phyloP scores from a whole-genome alignment of 352 stramenopile species.

The Globisporangium takayamanum region DNA sequence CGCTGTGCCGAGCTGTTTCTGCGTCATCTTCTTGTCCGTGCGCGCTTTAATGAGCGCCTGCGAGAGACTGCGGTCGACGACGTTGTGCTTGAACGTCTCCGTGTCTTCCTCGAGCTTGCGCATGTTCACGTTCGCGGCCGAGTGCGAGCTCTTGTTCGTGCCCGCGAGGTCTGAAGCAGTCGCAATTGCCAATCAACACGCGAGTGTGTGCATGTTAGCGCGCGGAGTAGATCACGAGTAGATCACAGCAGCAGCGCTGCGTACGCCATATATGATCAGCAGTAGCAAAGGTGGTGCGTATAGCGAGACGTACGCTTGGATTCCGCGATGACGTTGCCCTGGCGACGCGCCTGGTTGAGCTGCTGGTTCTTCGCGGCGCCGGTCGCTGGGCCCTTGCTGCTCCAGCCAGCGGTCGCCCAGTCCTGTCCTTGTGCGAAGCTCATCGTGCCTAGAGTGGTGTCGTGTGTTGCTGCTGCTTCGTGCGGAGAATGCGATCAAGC shows the following conservation, averaged over 20 bases:
- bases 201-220: not conserved
- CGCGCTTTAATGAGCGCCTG: conserved; percentile 95
- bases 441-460: conserved; percentile 21
- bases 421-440: conserved; percentile 78
- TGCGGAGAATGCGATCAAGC: not conserved
- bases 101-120: conserved; percentile 89
- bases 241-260: not conserved
- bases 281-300: too few species aligned
- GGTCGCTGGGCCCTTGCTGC: conserved; percentile 52
- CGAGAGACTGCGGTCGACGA: conserved; percentile 79
- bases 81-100: conserved; percentile 88
- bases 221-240: not conserved
- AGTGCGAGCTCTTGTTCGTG: conserved; percentile 86
- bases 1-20: conserved; percentile 95
- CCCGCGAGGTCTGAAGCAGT: conserved; percentile 40
- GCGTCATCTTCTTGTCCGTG: conserved; percentile 97
- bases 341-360: conserved; percentile 67
- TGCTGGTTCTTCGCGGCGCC: conserved; percentile 56
- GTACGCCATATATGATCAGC: too few species aligned
- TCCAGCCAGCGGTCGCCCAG: conserved; percentile 66
- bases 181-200: not conserved
- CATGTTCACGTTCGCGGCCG: conserved; percentile 68
- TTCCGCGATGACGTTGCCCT: conserved; percentile 67
- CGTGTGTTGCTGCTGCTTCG: conserved; percentile 9
- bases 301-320: conserved; percentile 48